Evolutionary conservation across 371 early-diverging fungal species (phyloP).

Genomic region (Mucor racemosus): DNA sequence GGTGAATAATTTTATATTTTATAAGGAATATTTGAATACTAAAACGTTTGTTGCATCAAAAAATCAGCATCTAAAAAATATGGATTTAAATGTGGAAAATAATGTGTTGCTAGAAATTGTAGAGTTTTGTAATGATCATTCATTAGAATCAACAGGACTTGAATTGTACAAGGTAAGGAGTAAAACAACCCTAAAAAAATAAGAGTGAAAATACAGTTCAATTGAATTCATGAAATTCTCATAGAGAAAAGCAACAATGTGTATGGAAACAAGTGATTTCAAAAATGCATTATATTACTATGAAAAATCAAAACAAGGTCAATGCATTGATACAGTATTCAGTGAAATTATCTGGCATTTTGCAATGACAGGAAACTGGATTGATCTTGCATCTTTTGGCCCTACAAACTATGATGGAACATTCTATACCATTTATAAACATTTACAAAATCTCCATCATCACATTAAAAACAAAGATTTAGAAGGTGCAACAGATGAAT

Average conservation of each 20-base stretch:
- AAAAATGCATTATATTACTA: slow-evolving; percentile 17
- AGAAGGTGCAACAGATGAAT: neutral
- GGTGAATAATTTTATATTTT: slow-evolving; percentile 1
- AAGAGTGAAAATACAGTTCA: neutral
- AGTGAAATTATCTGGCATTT: neutral
- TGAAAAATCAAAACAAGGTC: slow-evolving; percentile 1
- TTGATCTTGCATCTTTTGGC: neutral
- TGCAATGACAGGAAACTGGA: slow-evolving; percentile 7
- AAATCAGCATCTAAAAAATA: slow-evolving; percentile 12
- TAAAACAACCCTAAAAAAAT: neutral
- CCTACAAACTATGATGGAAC: neutral
- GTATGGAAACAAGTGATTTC: slow-evolving; percentile 13
- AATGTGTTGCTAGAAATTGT: slow-evolving; percentile 5
- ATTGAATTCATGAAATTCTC: neutral
- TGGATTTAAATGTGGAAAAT: slow-evolving; percentile 13
- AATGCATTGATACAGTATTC: slow-evolving; percentile 5
- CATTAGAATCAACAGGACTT: slow-evolving; percentile 5
- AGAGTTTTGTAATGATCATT: slow-evolving; percentile 10
- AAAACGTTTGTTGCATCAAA: too few relatives aligned
- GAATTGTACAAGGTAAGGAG: slow-evolving; percentile 14
- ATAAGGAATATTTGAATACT: neutral
- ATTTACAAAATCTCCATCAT: neutral
- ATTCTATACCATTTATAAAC: neutral
- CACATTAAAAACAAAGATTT: neutral
- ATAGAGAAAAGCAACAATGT: slow-evolving; percentile 5